A percentile compares a stretch with the other conserved stretches of the same genome.
These are phyloP conservation scores for Acrocalymma vagum DNA, from an alignment of 2,329 filamentous ascomycete genomes.

Conservation along the genomic window DNA sequence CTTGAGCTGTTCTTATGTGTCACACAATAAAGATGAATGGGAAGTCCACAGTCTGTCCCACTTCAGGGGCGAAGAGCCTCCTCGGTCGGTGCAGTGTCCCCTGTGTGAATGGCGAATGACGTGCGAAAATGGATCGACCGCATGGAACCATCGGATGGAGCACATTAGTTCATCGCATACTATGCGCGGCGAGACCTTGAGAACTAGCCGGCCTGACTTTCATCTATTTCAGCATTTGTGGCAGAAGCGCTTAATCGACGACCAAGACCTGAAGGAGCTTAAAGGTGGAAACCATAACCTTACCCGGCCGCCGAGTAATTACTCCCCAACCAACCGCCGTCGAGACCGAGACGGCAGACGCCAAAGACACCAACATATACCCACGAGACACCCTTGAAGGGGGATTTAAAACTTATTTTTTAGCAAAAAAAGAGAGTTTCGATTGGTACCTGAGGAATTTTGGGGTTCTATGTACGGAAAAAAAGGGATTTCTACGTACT, in stretches of 20 bases:
- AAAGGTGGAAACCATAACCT: conserved; percentile 31
- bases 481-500: no score
- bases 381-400: no score
- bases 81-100: conserved; percentile 30
- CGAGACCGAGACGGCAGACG: conserved; percentile 14
- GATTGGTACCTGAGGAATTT: no score
- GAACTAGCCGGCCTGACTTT: conserved; percentile 31
- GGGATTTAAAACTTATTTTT: no score
- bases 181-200: conserved; percentile 25
- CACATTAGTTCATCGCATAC: conserved; percentile 29
- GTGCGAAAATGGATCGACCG: conserved; percentile 17
- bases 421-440: no score
- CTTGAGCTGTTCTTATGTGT: conserved; percentile 32
- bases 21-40: conserved; percentile 30
- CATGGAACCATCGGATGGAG: conserved; percentile 33
- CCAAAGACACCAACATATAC: conserved; percentile 14
- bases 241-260: conserved; percentile 35
- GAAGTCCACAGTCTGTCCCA: conserved; percentile 31
- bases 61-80: conserved; percentile 32
- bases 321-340: conserved; percentile 15
- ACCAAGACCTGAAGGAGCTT: conserved; percentile 37
- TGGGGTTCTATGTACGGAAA: no score
- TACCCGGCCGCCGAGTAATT: conserved; percentile 21
- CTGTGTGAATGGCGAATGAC: conserved; percentile 32
- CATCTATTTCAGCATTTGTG: conserved; percentile 33